Base-by-base conservation (phyloP, 305 asterid species). In the Rubia peregrina region DNA sequence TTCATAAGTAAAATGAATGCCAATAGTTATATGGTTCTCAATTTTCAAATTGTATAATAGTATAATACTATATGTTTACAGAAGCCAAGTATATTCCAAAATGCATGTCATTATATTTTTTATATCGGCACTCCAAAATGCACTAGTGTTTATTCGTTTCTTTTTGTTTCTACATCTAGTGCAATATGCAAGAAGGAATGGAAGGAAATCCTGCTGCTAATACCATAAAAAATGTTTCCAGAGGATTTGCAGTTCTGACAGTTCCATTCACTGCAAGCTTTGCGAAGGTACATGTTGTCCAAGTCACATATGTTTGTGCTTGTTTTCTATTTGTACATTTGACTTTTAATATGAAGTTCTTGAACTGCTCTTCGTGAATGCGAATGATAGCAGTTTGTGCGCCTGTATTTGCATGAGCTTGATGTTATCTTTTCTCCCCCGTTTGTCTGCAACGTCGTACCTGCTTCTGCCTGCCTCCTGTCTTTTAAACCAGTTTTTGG, bases 131-230 rank as follows among this genome's bases (percentile, higher is more conserved):
- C 24, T 30, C 8, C 19, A 61, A 21, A 3, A 10, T 24, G 0
- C n/a, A 13, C 33, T 53, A 41, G 55, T 55, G 55, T 6, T 56
- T 57, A 63, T 71, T 46, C 38, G 8, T 13, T 51, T 49, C 21
- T 6, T 44, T 66, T 61, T 48, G 12, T 71, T 65, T 46, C 72
- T 68, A 3, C n/a, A 6, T 81, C 41, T 81, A 94, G 97, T 83
- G 74, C 71, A 94, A 94, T 75, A 86, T 87, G 67, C 96, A 84
- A 74, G 98, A 94, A 80, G 98, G 97, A 22, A 70, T 95, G 91
- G 97, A 90, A 86, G 96, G 97, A 72, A 94, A 86, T 78, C 87
- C 96, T 43, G 68, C 80, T 57, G 90, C 89, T 56, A 57, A 61
- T 30, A 83, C 82, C 65, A 86, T 94, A 64, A 94, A 91, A 82